Conservation (phyloP, 2,329 filamentous ascomycete species). For the Alternaria dauci region DNA sequence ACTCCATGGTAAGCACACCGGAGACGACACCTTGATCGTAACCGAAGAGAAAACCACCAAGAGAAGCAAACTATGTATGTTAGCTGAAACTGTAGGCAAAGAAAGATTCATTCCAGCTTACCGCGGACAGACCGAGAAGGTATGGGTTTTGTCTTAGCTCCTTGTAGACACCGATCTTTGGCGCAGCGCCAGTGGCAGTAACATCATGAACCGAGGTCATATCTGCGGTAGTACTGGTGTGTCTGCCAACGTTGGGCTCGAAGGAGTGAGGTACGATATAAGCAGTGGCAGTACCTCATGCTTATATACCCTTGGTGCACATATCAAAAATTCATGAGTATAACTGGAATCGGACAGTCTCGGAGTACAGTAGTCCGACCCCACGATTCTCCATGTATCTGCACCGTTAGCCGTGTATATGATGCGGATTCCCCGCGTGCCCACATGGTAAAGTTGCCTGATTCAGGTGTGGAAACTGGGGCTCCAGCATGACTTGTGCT, state of each 20-base stretch:
- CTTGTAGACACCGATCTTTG: conserved; percentile 29
- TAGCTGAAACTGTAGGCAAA: not conserved
- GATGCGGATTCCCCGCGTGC: conserved; percentile 13
- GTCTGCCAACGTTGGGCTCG: not conserved
- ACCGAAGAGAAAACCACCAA: conserved; percentile 33
- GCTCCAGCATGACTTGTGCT: conserved; percentile 16
- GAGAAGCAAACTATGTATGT: conserved; percentile 25
- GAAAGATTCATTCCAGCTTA: not conserved
- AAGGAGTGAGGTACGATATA: not conserved
- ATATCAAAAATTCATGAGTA: conserved; percentile 6
- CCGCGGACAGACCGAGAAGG: conserved; percentile 29
- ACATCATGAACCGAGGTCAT: conserved; percentile 7
- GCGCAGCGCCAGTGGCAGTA: conserved; percentile 6
- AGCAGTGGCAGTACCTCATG: not conserved
- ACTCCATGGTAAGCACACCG: conserved; percentile 33
- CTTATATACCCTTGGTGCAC: conserved; percentile 16
- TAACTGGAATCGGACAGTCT: conserved; percentile 16
- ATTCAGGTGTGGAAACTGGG: conserved; percentile 11
- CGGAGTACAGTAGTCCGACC: conserved; percentile 28
- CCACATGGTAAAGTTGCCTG: conserved; percentile 14
- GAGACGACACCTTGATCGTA: conserved; percentile 34
- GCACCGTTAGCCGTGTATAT: conserved; percentile 4
- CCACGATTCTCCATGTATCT: conserved; percentile 16
- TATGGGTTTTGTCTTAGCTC: conserved; percentile 33
- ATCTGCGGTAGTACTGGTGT: not conserved